phyloP scores from a whole-genome alignment of 306 rosid genomes.

The Citrullus amarus region DNA sequence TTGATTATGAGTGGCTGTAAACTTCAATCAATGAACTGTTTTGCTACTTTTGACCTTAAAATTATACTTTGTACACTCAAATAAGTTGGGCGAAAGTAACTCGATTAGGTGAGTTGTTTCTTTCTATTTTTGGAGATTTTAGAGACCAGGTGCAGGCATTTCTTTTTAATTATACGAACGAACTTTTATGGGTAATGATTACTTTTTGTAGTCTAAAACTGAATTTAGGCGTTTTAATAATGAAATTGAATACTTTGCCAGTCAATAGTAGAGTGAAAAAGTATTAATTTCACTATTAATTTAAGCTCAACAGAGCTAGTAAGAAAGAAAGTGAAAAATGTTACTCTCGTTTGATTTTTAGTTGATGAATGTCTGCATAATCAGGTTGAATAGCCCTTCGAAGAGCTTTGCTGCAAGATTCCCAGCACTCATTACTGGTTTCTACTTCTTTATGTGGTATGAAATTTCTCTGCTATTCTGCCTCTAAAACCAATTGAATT shows the following conservation, averaged over 20 bases:
- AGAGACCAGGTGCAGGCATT: neutral
- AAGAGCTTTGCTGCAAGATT: conserved; percentile 39
- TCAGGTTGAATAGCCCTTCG: conserved; percentile 30
- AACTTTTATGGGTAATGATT: neutral
- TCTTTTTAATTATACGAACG: neutral
- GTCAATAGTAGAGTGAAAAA: neutral
- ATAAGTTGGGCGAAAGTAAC: neutral
- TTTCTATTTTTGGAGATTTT: neutral
- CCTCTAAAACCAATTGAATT: neutral
- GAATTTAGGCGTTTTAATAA: neutral
- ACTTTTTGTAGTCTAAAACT: neutral
- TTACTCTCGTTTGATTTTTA: neutral
- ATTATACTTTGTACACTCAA: neutral
- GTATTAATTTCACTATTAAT: neutral
- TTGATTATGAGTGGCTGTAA: neutral
- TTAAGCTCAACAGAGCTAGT: neutral
- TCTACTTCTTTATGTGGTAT: conserved; percentile 92
- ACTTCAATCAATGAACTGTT: neutral
- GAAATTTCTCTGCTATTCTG: neutral
- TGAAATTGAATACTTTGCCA: neutral
- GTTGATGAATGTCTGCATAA: neutral
- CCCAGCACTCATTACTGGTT: conserved; percentile 70
- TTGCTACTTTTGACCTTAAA: neutral
- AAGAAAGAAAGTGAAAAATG: neutral
- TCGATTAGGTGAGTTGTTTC: neutral